Percentiles rank a stretch among this genome's conserved stretches.
Conservation (phyloP, 2,329 filamentous ascomycete species). For the Emmonsiellopsis sp. region DNA sequence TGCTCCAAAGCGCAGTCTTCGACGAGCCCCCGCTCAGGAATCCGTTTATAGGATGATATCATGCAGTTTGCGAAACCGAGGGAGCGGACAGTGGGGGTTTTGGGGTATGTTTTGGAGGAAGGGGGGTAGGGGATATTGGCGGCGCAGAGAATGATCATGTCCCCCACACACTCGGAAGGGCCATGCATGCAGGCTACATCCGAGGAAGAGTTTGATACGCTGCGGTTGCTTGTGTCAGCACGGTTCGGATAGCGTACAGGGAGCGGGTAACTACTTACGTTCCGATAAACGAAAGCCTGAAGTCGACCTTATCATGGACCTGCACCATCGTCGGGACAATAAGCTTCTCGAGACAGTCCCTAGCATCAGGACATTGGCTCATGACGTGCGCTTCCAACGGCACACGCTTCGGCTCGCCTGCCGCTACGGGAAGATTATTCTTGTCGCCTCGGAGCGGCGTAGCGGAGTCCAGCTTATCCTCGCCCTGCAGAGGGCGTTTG, state of each 20-base stretch:
- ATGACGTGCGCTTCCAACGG: constrained; percentile 93
- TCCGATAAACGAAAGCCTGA: constrained; percentile 83
- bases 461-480: neutral
- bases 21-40: constrained; percentile 69
- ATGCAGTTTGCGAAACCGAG: constrained; percentile 93
- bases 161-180: constrained; percentile 79
- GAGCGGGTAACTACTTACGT: constrained; percentile 40
- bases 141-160: constrained; percentile 90
- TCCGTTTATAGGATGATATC: constrained; percentile 61
- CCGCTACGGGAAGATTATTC: neutral
- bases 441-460: neutral
- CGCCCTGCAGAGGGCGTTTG: neutral
- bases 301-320: constrained; percentile 76
- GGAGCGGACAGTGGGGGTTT: constrained; percentile 64
- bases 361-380: constrained; percentile 91
- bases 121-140: constrained; percentile 49
- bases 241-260: neutral
- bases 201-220: constrained; percentile 61
- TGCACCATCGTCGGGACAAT: constrained; percentile 80
- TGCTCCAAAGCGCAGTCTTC: constrained; percentile 86
- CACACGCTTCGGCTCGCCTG: constrained; percentile 35
- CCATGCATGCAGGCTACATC: constrained; percentile 86
- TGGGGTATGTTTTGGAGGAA: constrained; percentile 47
- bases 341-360: constrained; percentile 68
- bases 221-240: constrained; percentile 12